Conservation (phyloP, 208 protist species). For the Trypanosoma rangeli region DNA sequence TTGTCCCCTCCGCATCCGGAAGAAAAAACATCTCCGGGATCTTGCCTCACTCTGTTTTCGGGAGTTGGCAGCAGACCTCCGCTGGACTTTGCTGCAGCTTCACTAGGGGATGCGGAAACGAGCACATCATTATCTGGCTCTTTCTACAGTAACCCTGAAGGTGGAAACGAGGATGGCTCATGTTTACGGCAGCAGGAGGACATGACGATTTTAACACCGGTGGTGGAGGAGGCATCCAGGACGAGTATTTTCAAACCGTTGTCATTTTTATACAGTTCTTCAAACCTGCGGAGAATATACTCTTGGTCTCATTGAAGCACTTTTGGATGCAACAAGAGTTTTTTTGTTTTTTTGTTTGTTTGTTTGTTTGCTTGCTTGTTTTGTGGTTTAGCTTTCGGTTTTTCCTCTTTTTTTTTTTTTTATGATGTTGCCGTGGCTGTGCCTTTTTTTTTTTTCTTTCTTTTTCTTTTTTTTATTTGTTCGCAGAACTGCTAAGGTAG, state of each 20-base stretch:
- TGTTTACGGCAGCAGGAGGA: not conserved
- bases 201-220: not conserved
- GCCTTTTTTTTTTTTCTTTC: constrained; percentile 12
- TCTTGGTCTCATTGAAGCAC: not conserved
- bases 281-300: not conserved
- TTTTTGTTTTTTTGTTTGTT: constrained; percentile 11
- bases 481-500: constrained; percentile 1
- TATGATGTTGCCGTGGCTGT: constrained; percentile 3
- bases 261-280: not conserved
- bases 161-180: not conserved
- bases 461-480: constrained; percentile 14
- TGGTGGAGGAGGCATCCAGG: not conserved
- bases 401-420: constrained; percentile 10
- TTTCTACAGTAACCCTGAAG: constrained; percentile 8
- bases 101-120: not conserved
- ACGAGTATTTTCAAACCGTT: not conserved
- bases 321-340: not conserved
- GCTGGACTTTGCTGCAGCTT: not conserved
- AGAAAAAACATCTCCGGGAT: not conserved
- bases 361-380: constrained; percentile 13
- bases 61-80: not conserved
- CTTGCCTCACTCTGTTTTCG: not conserved
- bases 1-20: not conserved
- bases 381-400: constrained; percentile 8
- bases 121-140: not conserved